A percentile compares a stretch with the other conserved stretches of the same genome.
Conservation (phyloP, 225 moss, liverwort and hornwort species). For the Neckera pumila region DNA sequence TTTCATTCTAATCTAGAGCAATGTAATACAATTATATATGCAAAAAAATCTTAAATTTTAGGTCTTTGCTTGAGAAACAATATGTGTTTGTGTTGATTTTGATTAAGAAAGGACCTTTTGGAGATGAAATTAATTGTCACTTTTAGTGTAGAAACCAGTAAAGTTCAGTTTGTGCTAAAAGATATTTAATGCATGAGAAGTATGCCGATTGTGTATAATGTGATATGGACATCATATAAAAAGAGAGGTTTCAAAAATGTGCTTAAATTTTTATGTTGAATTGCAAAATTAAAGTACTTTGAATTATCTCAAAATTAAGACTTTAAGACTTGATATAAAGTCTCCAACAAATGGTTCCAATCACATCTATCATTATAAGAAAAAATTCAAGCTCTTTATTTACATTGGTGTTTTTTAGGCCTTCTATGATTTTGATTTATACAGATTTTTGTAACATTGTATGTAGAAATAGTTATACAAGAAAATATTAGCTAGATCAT, state of each 20-base stretch:
- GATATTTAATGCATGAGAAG: neutral
- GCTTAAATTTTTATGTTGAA: neutral
- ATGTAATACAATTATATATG: no score
- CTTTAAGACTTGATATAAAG: neutral
- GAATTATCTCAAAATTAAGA: neutral
- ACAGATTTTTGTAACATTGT: accelerated
- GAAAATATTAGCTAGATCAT: neutral
- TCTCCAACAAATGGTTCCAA: neutral
- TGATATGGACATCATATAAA: neutral
- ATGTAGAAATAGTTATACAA: neutral
- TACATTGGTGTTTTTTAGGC: neutral
- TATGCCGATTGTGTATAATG: neutral
- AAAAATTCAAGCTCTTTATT: accelerated
- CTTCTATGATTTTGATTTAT: no score
- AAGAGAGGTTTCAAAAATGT: neutral
- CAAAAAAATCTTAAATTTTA: neutral
- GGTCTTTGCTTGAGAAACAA: neutral
- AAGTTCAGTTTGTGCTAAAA: neutral
- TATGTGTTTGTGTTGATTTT: accelerated
- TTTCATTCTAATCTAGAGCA: neutral
- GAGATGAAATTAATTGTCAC: neutral
- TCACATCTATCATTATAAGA: neutral
- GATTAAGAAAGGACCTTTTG: neutral
- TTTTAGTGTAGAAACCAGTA: neutral
- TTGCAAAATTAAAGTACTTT: neutral